Base-by-base conservation (phyloP, 306 rosid genomes). In the Amphicarpaea edgeworthii region DNA sequence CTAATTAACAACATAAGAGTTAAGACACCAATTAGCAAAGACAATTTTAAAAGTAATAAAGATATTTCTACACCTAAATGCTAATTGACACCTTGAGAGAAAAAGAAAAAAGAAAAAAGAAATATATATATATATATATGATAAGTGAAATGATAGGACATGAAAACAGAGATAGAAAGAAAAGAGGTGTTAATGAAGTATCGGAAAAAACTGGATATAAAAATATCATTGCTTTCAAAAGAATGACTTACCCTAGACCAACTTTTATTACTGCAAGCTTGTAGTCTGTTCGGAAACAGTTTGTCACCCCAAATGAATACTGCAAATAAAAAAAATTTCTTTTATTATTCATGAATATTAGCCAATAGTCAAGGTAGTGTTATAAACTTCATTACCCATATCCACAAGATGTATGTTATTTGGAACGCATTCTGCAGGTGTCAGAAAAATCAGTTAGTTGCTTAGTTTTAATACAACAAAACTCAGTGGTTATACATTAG, bases 381-480 rank as follows among this genome's bases (percentile, higher is more conserved):
- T n/a, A 63, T 9, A 14, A 62, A 8, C 54, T 46, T 54, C 63
- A 58, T 45, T 93, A 94, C 98, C 98, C 96, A 89, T 87, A 87
- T 89, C 96, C 93, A 86, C 51, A 92, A 82, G 82, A 86, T 84
- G 74, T 85, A 88, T 75, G 93, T 94, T 68, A 89, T 83, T 78
- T 92, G 98, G 84, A 94, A 94, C 15, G 95, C 90, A 83, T 81
- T 92, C 98, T 94, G 98, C 90, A 85, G n/a, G 42, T 3, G 78
- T 59, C 75, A 79, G 71, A 83, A 64, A 64, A 81, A 71, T 24
- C 19, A 32, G 10, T 78, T 24, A 78, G 79, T 60, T 43, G 68
- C 46, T 28, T 37, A 68, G 11, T 17, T n/a, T 7, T 15, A 64
- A 81, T 12, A 50, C 24, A 16, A 6, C 55, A 49, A 47, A 16